phyloP scores from a whole-genome alignment of 2,329 filamentous ascomycete genomes.

The Cyphellophora attinorum region DNA sequence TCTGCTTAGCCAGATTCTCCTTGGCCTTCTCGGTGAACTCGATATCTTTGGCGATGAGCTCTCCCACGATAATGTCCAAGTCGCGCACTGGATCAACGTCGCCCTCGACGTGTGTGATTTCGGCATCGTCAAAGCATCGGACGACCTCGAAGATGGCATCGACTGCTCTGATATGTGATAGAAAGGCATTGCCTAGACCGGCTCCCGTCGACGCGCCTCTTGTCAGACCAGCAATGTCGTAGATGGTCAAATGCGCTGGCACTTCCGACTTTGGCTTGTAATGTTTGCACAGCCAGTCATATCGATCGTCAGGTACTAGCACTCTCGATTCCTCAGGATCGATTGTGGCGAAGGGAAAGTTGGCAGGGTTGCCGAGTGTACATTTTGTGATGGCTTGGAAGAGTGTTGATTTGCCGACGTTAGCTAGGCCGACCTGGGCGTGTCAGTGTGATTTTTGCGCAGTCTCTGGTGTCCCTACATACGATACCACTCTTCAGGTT shows the following conservation, averaged over 20 bases:
- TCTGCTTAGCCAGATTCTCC: conserved; percentile 88
- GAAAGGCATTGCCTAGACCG: conserved; percentile 93
- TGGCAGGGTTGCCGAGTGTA: conserved; percentile 93
- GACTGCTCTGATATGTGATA: conserved; percentile 96
- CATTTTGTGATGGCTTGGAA: conserved; percentile 99
- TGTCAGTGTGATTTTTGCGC: too few species aligned
- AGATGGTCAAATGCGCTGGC: conserved; percentile 95
- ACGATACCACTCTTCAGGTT: conserved; percentile 97
- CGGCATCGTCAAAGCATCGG: conserved; percentile 94
- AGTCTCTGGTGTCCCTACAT: conserved; percentile 57
- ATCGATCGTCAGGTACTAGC: conserved; percentile 90
- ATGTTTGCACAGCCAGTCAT: conserved; percentile 89
- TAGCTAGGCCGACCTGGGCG: conserved; percentile 84
- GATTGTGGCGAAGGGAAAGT: conserved; percentile 98
- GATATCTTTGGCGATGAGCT: conserved; percentile 86
- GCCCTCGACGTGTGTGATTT: conserved; percentile 99
- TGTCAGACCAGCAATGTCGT: conserved; percentile 96
- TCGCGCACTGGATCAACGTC: conserved; percentile 93
- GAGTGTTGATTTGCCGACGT: conserved; percentile 97
- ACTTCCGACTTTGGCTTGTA: conserved; percentile 97
- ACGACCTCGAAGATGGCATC: conserved; percentile 98
- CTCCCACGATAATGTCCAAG: conserved; percentile 92
- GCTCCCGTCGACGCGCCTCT: conserved; percentile 93
- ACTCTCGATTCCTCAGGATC: conserved; percentile 97
- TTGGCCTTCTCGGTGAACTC: conserved; percentile 96